Base-by-base conservation (phyloP, 2,329 filamentous ascomycete genomes). In the Phialophora chinensis region DNA sequence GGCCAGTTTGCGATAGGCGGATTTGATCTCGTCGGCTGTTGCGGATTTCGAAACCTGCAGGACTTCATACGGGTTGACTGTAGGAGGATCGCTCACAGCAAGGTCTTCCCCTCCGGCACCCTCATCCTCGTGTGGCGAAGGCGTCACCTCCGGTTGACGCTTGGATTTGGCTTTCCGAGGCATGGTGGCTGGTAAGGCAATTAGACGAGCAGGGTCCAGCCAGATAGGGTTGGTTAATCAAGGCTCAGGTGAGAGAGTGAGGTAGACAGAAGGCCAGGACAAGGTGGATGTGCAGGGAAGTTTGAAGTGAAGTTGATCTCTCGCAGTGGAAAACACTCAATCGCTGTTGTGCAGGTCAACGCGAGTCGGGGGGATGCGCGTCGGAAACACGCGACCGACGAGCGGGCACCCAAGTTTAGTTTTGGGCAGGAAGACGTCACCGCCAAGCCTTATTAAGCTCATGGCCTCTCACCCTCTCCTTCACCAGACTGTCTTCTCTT, bases 1-100 rank as follows among this genome's bases (percentile, higher is more conserved):
- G 3, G 93, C 93, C 33, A 90, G 87, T 77, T 92, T 94, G 74
- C 91, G 89, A 79, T 96, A 97, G 12, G 92, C 91, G 20, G 87
- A 88, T 77, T 96, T 97, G 80, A 99, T 86, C 74, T 97, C 87
- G 69, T 92, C 88, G 49, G 88, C 81, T 0, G 90, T 91, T 14
- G 93, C 93, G 60, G 86, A 82, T 67, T 87, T 87, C 44, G 89
- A 84, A 49, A 99, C 78, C 25, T 83, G 86, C 8, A 99, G 87
- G 62, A 94, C 87, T 73, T 89, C 86, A 75, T 99, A 99, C 0
- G 95, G 94, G 72, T 88, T 79, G 74, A 88, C 85, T 52, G 90
- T 87, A 0, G 91, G 90, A 0, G 87, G 89, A 44, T 87, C 85
- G 64, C 82, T 83, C 29, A 85, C 82, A 27, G 82, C 70, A 25